Evolutionary conservation across 768 basidiomycete species (phyloP).

Genomic region (Mycena olivaceomarginata): DNA sequence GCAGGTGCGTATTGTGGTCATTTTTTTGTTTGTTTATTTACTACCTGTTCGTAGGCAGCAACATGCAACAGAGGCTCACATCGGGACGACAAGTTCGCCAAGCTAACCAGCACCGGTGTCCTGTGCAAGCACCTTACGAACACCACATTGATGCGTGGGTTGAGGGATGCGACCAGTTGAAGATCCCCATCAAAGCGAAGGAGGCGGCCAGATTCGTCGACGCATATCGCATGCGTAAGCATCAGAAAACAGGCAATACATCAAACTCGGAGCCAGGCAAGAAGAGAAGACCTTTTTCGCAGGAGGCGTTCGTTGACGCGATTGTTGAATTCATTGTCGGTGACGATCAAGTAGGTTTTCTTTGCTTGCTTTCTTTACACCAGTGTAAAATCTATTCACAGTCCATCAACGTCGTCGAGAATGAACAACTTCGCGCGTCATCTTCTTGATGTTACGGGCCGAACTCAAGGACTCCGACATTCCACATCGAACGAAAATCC

Average conservation of each 20-base stretch:
- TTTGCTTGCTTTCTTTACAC: too few relatives aligned
- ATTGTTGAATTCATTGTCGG: too few relatives aligned
- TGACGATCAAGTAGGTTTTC: too few relatives aligned
- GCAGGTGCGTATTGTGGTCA: slow-evolving; percentile 22
- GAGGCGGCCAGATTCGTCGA: slow-evolving; percentile 14
- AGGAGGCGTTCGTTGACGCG: too few relatives aligned
- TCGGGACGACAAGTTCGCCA: slow-evolving; percentile 5
- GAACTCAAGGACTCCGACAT: too few relatives aligned
- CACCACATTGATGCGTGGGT: slow-evolving; percentile 47
- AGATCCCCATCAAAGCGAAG: slow-evolving; percentile 42
- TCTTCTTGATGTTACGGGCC: slow-evolving; percentile 21
- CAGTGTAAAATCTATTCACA: too few relatives aligned
- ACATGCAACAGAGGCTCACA: slow-evolving; percentile 6
- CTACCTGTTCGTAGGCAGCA: slow-evolving; percentile 20
- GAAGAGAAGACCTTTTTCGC: background rate
- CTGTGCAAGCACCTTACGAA: slow-evolving; percentile 37
- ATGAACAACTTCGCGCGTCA: too few relatives aligned
- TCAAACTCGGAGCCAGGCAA: background rate
- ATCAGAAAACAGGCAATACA: background rate
- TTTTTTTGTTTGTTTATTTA: background rate
- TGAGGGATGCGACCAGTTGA: slow-evolving; percentile 43
- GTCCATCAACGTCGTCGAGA: too few relatives aligned
- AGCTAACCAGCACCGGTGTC: slow-evolving; percentile 37
- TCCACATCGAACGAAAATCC: slow-evolving; percentile 45
- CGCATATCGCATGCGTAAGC: slow-evolving; percentile 24